A percentile compares a stretch with the other conserved stretches of the same genome.
phyloP scores from a whole-genome alignment of 2,329 filamentous ascomycete genomes.

The Ophioceras dolichostomum region DNA sequence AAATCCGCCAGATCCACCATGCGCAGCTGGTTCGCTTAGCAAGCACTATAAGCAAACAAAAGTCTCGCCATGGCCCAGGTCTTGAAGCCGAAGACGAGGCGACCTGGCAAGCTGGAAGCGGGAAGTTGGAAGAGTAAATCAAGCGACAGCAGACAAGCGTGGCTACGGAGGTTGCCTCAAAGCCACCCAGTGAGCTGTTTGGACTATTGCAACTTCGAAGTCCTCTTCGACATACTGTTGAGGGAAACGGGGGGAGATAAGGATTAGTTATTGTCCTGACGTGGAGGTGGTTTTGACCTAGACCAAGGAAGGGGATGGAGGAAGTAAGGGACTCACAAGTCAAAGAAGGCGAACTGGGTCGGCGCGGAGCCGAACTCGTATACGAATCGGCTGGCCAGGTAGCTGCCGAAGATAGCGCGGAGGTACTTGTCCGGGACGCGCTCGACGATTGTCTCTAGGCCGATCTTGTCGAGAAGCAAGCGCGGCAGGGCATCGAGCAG shows the following conservation, averaged over 20 bases:
- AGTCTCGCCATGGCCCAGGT: too few relatives aligned
- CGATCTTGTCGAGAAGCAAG: slow-evolving; percentile 77
- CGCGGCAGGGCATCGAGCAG: slow-evolving; percentile 77
- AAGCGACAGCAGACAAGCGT: too few relatives aligned
- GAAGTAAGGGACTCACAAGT: slow-evolving; percentile 60
- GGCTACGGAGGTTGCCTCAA: too few relatives aligned
- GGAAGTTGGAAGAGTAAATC: too few relatives aligned
- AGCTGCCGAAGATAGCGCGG: slow-evolving; percentile 90
- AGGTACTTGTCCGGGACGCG: slow-evolving; percentile 89
- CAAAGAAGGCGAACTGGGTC: slow-evolving; percentile 96
- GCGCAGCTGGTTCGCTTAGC: too few relatives aligned
- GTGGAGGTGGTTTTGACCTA: neutral
- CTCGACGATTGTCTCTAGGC: slow-evolving; percentile 73
- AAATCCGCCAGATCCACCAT: too few relatives aligned
- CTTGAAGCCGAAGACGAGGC: too few relatives aligned
- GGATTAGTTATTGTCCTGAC: neutral
- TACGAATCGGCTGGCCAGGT: slow-evolving; percentile 88
- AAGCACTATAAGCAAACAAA: too few relatives aligned
- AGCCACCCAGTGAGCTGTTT: too few relatives aligned
- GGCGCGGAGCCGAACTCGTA: slow-evolving; percentile 90
- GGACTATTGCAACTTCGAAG: slow-evolving; percentile 34
- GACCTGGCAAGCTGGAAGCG: too few relatives aligned
- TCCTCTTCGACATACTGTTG: slow-evolving; percentile 51
- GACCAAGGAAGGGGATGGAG: neutral
- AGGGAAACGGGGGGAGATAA: neutral